phyloP scores from a whole-genome alignment of 352 stramenopile species.

The Globisporangium cederbergense region DNA sequence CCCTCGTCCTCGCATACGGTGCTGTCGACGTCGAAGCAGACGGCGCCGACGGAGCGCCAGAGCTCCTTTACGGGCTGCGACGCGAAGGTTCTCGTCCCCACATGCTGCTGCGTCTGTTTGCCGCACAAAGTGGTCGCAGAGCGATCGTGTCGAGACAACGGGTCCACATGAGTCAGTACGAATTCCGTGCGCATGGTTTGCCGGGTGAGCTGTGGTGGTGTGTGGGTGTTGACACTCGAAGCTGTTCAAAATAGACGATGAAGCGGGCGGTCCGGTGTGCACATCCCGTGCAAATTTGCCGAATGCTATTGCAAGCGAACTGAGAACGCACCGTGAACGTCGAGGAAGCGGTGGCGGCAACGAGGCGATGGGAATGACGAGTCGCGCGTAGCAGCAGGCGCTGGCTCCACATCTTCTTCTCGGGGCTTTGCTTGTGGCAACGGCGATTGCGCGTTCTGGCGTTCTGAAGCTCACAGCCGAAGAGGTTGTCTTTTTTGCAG shows the following conservation, averaged over 20 bases:
- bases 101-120: constrained; percentile 7
- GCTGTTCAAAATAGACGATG: not conserved
- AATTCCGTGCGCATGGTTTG: constrained; percentile 13
- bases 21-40: constrained; percentile 96
- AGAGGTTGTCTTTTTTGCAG: too few species aligned
- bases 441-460: constrained; percentile 2
- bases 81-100: constrained; percentile 2
- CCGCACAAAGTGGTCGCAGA: not conserved
- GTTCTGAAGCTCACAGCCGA: not conserved
- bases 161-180: constrained; percentile 10
- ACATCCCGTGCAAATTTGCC: not conserved
- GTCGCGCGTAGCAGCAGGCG: constrained; percentile 15
- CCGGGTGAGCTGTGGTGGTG: not conserved
- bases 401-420: constrained; percentile 15
- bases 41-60: constrained; percentile 66
- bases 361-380: constrained; percentile 15
- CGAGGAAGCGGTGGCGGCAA: constrained; percentile 2
- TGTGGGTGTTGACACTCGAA: not conserved
- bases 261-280: not conserved
- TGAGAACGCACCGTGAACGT: constrained; percentile 6
- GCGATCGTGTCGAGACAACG: not conserved
- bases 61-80: constrained; percentile 33
- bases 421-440: not conserved
- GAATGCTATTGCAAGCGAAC: not conserved
- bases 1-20: constrained; percentile 98